Conservation (phyloP, 306 rosid genomes). For the Dicorynia guianensis region DNA sequence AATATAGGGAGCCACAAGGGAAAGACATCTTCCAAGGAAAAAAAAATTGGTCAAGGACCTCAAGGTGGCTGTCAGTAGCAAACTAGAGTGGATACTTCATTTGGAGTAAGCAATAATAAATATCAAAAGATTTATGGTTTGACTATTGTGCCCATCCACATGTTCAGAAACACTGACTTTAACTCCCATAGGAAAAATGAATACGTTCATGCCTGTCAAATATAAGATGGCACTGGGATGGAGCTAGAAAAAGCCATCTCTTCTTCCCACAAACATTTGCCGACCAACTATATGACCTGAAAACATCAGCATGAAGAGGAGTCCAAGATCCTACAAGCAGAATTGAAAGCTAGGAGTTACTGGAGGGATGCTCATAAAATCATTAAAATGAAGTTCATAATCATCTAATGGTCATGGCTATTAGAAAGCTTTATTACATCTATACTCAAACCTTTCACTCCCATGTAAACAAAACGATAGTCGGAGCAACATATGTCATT, state of each 20-base stretch:
- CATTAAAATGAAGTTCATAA: conserved; percentile 27
- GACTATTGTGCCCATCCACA: conserved; percentile 3
- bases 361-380: not conserved
- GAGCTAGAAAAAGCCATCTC: conserved; percentile 86
- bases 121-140: not conserved
- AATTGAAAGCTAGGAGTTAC: conserved; percentile 43
- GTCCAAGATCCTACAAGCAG: conserved; percentile 89
- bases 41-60: conserved; percentile 7
- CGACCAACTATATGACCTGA: conserved; percentile 97
- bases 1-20: not conserved
- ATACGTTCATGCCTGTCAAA: conserved; percentile 75
- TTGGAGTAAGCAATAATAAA: not conserved
- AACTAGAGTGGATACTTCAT: conserved; percentile 7
- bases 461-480: conserved; percentile 94
- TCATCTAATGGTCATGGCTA: not conserved
- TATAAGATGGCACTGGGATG: conserved; percentile 77
- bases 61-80: not conserved
- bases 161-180: not conserved
- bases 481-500: conserved; percentile 89
- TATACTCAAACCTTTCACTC: conserved; percentile 73
- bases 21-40: not conserved
- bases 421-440: conserved; percentile 17
- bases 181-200: conserved; percentile 29
- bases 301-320: conserved; percentile 97
- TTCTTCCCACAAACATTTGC: conserved; percentile 93